phyloP scores from a whole-genome alignment of 2,329 filamentous ascomycete species.

The Ophiostoma novo-ulmi region DNA sequence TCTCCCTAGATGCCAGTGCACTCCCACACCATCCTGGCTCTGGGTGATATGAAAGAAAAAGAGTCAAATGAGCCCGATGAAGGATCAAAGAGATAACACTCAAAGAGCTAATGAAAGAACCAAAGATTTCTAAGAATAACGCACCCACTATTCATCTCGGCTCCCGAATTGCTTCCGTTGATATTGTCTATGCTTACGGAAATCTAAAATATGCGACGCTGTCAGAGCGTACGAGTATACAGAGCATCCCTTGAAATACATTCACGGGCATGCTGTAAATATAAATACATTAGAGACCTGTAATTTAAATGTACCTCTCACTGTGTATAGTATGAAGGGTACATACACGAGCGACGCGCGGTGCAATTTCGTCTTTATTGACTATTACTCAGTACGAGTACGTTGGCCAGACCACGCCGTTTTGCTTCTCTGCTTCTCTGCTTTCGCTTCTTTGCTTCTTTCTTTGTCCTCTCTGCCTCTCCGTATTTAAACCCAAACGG shows the following conservation, averaged over 20 bases:
- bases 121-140: background rate
- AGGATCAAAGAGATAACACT: background rate
- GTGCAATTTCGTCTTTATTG: slow-evolving; percentile 4
- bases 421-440: background rate
- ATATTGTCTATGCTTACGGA: background rate
- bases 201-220: too few relatives aligned
- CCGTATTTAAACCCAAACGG: background rate
- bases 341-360: slow-evolving; percentile 5
- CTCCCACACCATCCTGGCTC: too few relatives aligned
- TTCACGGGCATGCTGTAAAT: background rate
- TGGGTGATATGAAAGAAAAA: background rate
- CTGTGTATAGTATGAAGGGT: background rate
- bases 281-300: background rate
- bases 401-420: background rate
- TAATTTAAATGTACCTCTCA: background rate
- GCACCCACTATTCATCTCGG: slow-evolving; percentile 11
- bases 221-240: too few relatives aligned
- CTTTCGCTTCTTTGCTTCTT: background rate
- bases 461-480: background rate
- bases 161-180: background rate
- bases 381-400: background rate
- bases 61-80: background rate
- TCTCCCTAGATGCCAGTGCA: slow-evolving; percentile 1
- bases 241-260: too few relatives aligned
- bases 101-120: background rate